Conservation (phyloP, 2,329 filamentous ascomycete species). For the Colletotrichum gigasporum region DNA sequence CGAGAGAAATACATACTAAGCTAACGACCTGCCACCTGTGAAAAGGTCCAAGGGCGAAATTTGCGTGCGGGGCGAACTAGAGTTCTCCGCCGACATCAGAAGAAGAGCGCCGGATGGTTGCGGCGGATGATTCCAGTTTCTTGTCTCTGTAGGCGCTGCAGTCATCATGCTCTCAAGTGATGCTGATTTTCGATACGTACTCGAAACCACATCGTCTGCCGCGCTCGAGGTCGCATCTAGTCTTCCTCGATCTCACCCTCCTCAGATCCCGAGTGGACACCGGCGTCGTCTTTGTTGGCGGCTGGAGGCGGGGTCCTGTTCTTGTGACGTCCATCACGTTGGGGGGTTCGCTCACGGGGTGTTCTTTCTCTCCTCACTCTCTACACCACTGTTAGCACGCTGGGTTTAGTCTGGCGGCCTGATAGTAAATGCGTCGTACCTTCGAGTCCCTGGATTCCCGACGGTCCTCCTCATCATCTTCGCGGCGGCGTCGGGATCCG, state of each 20-base stretch:
- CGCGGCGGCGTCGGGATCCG: slow-evolving; percentile 77
- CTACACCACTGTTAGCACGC: slow-evolving; percentile 50
- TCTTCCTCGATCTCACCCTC: slow-evolving; percentile 98
- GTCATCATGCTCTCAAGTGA: slow-evolving; percentile 35
- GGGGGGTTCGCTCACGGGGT: slow-evolving; percentile 69
- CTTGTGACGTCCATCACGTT: slow-evolving; percentile 64
- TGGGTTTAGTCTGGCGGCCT: not conserved
- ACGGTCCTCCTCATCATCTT: slow-evolving; percentile 79
- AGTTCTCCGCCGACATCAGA: too few relatives aligned
- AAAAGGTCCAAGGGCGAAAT: too few relatives aligned
- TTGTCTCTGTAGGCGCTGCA: slow-evolving; percentile 27
- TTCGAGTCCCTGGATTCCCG: slow-evolving; percentile 75
- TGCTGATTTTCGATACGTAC: slow-evolving; percentile 46
- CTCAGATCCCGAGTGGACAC: slow-evolving; percentile 87
- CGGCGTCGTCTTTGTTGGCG: slow-evolving; percentile 61
- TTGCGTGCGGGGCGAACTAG: too few relatives aligned
- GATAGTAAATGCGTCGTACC: slow-evolving; percentile 51
- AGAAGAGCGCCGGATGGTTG: not conserved
- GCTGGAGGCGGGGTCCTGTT: slow-evolving; percentile 62
- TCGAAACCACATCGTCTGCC: slow-evolving; percentile 7
- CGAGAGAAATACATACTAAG: slow-evolving; percentile 28
- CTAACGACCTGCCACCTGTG: too few relatives aligned
- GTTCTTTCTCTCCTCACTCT: slow-evolving; percentile 66
- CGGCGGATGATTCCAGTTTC: not conserved
- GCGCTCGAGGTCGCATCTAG: slow-evolving; percentile 40